Evolutionary conservation across 495 filamentous ascomycete species (phyloP), one percentile per base, ranked within the genome.

Genomic region (Hypoxylon lienhwacheense): DNA sequence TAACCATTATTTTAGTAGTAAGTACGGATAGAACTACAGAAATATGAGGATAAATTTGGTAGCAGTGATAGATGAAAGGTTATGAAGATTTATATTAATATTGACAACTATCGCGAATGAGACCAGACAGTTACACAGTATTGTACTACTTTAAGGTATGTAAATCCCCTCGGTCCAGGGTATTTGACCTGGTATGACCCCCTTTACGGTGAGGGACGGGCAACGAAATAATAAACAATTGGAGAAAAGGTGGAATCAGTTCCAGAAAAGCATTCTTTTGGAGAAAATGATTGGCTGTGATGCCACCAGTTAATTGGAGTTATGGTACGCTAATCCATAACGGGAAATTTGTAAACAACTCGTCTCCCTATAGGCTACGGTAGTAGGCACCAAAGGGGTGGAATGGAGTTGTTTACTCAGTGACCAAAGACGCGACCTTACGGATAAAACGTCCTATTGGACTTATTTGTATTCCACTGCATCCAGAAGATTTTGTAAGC

Each of bases 271-370:
- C 12, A 31, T 37, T 7, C 40, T 36, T 16, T 25, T 10, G n/a
- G 16, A 11, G 14, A 25, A 10, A 54, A 39, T 46, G 22, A 61
- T 55, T 61, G 57, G 57, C 35, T 46, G 15, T 26, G 33, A 45
- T 40, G 37, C 48, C 31, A 44, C 46, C 51, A 46, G 51, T 39
- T 45, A 61, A 5, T 55, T 41, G 39, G 39, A 49, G 49, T 24
- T 47, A 35, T 26, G 15, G 21, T 12, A 37, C 41, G 51, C 47
- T 32, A 46, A 8, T 1, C 61, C 56, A 14, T 10, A 33, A 56
- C 53, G 54, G 61, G 61, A 61, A 64, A 64, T 41, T 40, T 48
- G 55, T 56, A 60, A 64, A 64, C 51, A 64, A 47, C 8, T 17
- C 7, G 15, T 26, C n/a, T n/a, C n/a, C n/a, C n/a, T n/a, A n/a